Evolutionary conservation across 192 early-diverging fungal species (phyloP), one percentile per base, ranked within the genome.

Genomic region (Coemansia guatemalensis): DNA sequence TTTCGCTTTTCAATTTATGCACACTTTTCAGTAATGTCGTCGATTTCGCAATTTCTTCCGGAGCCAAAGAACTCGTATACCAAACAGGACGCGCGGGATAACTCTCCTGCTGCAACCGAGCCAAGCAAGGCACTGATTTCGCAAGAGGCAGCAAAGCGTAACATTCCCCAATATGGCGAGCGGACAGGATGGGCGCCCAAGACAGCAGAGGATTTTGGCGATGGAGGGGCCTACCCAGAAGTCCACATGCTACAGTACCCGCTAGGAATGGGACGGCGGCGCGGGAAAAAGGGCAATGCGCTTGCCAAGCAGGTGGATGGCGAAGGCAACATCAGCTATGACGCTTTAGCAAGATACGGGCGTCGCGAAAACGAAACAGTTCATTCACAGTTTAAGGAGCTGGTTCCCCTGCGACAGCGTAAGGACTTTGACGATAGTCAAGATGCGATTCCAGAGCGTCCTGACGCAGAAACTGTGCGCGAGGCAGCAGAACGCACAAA

Each of bases 181-280:
- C 89, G 96, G 49, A 39, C 81, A 47, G 88, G 85, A 32, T 98
- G 86, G 77, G 85, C 87, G 57, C 96, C 96, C 60, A 85, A 88
- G 61, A 87, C 84, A 17, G 68, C 81, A 23, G 85, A 88, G 51
- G 95, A 99, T 69, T 99, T 91, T 87, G 95, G 92, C 58, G 93
- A 95, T 80, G 97, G 97, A 32, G 97, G 97, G 30, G 94, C 97
- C 1, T 99, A 89, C 67, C 97, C 97, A 24, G 97, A 99, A 77
- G 89, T 96, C 59, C 88, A 88, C 66, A 76, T 92, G 49, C 87
- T 88, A 4, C 97, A 99, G 73, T 98, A 96, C 62, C 97, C 97
- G 12, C 76, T 94, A 30, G 93, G 95, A 60, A 91, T 99, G 93
- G 97, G 97, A 9, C 85, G 90, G 8, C 89, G 87, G 62, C 88